phyloP scores from a whole-genome alignment of 2,329 filamentous ascomycete genomes.

The Colletotrichum lupini region DNA sequence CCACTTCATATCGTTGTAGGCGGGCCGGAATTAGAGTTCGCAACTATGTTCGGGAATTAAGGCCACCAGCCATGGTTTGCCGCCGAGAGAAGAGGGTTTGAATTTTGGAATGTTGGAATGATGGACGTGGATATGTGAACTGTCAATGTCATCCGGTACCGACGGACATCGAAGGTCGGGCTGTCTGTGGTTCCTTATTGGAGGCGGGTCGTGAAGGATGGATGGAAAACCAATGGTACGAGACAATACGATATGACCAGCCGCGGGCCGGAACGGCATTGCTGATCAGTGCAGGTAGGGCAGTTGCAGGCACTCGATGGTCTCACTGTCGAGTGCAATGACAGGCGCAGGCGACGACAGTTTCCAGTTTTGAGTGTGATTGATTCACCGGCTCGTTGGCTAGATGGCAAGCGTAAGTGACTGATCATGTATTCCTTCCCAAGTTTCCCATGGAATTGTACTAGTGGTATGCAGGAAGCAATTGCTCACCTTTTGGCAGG shows the following conservation, averaged over 20 bases:
- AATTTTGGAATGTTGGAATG: neutral
- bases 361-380: neutral
- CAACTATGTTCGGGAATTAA: constrained; percentile 11
- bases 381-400: neutral
- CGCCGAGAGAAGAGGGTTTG: neutral
- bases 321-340: too few species aligned
- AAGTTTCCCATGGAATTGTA: too few species aligned
- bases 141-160: neutral
- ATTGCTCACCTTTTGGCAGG: neutral
- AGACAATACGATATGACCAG: neutral
- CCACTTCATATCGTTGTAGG: neutral
- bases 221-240: neutral
- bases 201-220: neutral
- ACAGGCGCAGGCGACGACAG: neutral
- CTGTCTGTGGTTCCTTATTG: neutral
- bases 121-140: neutral
- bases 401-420: neutral
- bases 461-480: neutral
- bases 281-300: neutral
- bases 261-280: neutral
- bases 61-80: constrained; percentile 7
- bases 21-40: constrained; percentile 7
- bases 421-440: neutral
- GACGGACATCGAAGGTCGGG: neutral
- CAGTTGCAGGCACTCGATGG: neutral